These are phyloP conservation scores for Cotoneaster glaucophyllus DNA, from an alignment of 306 rosid genomes.

Conservation along the genomic window DNA sequence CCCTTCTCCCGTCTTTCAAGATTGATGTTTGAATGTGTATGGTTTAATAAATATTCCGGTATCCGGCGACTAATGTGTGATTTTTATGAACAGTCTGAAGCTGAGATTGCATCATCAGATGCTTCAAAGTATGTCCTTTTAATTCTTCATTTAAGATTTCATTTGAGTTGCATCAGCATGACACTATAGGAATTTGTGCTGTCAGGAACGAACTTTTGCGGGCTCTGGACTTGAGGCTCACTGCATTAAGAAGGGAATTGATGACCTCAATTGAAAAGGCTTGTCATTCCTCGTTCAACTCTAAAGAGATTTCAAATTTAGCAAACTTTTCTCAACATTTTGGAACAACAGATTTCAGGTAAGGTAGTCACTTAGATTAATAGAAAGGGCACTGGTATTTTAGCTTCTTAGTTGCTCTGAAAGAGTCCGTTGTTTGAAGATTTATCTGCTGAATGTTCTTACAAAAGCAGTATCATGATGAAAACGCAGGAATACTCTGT, in stretches of 20 bases:
- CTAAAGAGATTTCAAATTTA: constrained; percentile 38
- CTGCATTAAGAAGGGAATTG: constrained; percentile 60
- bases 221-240: constrained; percentile 86
- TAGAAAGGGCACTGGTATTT: constrained; percentile 6
- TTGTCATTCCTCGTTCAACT: constrained; percentile 35
- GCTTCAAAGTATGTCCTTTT: constrained; percentile 75
- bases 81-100: constrained; percentile 52
- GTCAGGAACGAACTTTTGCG: constrained; percentile 77
- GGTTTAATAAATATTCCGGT: constrained; percentile 8
- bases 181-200: constrained; percentile 35
- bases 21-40: constrained; percentile 12
- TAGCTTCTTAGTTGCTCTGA: neutral
- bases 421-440: neutral
- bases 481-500: constrained; percentile 50
- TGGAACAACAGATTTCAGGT: constrained; percentile 67
- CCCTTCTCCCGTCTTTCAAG: constrained; percentile 12
- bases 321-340: constrained; percentile 45
- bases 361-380: constrained; percentile 24
- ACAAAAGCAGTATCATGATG: neutral
- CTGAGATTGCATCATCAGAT: constrained; percentile 45
- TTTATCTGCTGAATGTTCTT: constrained; percentile 10
- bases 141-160: constrained; percentile 12
- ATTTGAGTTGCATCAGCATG: constrained; percentile 22
- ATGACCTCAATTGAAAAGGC: constrained; percentile 42
- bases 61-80: constrained; percentile 25